Evolutionary conservation across 75 land plant species (phyloP).

Genomic region (Ceratopteris richardii): DNA sequence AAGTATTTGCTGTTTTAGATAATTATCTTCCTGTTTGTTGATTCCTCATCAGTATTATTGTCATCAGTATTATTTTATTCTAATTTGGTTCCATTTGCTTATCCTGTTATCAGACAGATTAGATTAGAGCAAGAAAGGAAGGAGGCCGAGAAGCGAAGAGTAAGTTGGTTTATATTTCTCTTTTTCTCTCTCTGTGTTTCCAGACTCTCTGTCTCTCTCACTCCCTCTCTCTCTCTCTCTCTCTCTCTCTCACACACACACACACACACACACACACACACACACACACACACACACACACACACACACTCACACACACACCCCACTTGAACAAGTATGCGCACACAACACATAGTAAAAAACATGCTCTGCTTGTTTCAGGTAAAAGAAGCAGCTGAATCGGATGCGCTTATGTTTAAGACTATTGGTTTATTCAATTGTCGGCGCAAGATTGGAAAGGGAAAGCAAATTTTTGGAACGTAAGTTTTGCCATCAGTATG

Average conservation of each 20-base stretch:
- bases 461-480: conserved; percentile 91
- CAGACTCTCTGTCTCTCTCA: not conserved
- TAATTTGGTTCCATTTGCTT: too few relatives aligned
- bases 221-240: conserved; percentile 1
- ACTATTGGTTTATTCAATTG: conserved; percentile 76
- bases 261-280: too few relatives aligned
- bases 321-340: too few relatives aligned
- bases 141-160: conserved; percentile 81
- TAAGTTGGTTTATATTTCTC: conserved; percentile 10
- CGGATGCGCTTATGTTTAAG: conserved; percentile 64
- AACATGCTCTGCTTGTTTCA: too few relatives aligned
- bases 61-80: too few relatives aligned
- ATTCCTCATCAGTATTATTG: too few relatives aligned
- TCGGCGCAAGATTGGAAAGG: conserved; percentile 70
- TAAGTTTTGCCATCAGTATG: too few relatives aligned
- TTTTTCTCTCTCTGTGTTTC: too few relatives aligned
- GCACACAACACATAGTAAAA: too few relatives aligned
- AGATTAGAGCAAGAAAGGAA: conserved; percentile 74
- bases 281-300: not conserved
- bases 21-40: too few relatives aligned
- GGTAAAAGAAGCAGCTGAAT: conserved; percentile 87
- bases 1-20: too few relatives aligned
- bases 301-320: not conserved
- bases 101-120: conserved; percentile 45
- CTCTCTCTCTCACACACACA: too few relatives aligned